phyloP scores from a whole-genome alignment of 345 rosid genomes.

The Tarenaya hassleriana region DNA sequence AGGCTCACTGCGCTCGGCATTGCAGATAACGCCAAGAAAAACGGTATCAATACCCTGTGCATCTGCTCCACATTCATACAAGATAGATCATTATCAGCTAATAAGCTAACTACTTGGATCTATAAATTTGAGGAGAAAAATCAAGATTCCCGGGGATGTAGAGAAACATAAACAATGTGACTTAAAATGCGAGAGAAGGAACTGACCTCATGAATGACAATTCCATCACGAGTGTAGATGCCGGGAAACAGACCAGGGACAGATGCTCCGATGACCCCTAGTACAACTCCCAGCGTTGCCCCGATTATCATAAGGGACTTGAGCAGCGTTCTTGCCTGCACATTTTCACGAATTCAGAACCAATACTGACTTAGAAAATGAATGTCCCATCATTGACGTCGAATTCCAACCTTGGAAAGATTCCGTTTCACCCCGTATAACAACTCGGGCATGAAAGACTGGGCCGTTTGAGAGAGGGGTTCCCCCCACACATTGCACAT shows the following conservation, averaged over 20 bases:
- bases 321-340: conserved; percentile 63
- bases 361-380: too few species aligned
- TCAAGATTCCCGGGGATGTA: conserved; percentile 1
- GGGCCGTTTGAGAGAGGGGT: conserved; percentile 94
- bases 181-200: neutral
- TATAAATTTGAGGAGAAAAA: neutral
- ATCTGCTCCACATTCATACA: conserved; percentile 41
- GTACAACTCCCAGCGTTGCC: conserved; percentile 48
- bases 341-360: neutral
- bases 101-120: too few species aligned
- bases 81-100: too few species aligned
- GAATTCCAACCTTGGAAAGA: conserved; percentile 49
- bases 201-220: conserved; percentile 58
- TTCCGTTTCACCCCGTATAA: conserved; percentile 58
- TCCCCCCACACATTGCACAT: conserved; percentile 77
- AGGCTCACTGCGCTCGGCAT: conserved; percentile 61
- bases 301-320: conserved; percentile 73
- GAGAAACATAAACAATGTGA: neutral
- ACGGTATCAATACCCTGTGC: conserved; percentile 72
- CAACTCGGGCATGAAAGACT: conserved; percentile 87
- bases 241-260: conserved; percentile 64
- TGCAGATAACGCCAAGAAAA: conserved; percentile 53
- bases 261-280: conserved; percentile 50
- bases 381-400: too few species aligned
- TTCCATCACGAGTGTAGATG: conserved; percentile 59